Evolutionary conservation across 2,329 filamentous ascomycete genomes (phyloP), one percentile per base, ranked within the genome.

Genomic region (Ophiocordyceps camponoti-leonardi): DNA sequence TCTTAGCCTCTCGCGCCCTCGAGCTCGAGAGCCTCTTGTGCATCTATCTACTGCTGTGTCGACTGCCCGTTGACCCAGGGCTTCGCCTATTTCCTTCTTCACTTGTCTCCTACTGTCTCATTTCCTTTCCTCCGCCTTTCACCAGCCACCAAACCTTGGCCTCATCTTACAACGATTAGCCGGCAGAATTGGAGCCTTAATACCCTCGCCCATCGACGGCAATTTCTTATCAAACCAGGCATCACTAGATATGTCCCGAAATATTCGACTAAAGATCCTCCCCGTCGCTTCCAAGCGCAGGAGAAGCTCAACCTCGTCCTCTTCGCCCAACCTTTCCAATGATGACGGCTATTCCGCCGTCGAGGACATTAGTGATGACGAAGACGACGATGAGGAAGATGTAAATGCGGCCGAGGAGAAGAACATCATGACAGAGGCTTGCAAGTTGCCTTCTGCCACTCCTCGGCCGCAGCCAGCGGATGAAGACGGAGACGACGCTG

Each of bases 281-380:
- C 59, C 61, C 58, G 71, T 68, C 58, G 60, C 58, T 43, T 54
- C 61, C 49, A 69, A 61, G 49, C 71, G 73, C 50, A 65, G 71
- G 44, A 28, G 26, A 28, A 64, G 59, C 48, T 76, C 72, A 28
- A 66, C 69, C 53, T 64, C 67, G 6, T 74, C 73, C 6, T 73
- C 73, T 4, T 75, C 73, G 1, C 61, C 73, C 47, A 65, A 75
- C 54, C 65, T 78, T 6, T 81, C 75, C 50, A 77, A 81, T 48
- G 83, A 86, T 48, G 83, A 86, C 44, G 81, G 77, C 46, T 86
- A 87, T 60, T 83, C 79, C 2, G 82, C 72, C 35, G 81, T 93
- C 48, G 83, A 90, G 57, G 77, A 86, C 44, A 81, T 93, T 49
- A 84, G 76, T 52, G 84, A 88, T 54, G 81, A 77, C 12, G 84